Evolutionary conservation across 345 rosid genomes (phyloP).

Genomic region (Hevea brasiliensis): DNA sequence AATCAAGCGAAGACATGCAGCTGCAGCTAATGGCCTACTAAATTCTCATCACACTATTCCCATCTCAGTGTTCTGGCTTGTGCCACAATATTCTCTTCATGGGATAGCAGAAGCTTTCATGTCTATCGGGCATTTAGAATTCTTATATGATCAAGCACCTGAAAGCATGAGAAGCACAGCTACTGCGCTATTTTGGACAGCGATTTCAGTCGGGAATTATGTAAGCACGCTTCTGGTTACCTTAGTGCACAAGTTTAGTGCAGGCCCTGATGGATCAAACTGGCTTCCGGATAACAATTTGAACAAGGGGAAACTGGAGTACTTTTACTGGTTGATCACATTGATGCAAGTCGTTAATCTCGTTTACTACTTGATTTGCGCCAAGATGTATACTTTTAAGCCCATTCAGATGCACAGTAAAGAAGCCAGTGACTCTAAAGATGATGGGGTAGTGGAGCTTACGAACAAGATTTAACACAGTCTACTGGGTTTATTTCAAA

Average conservation of each 20-base stretch:
- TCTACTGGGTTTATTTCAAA: no score
- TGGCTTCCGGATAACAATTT: conserved; percentile 80
- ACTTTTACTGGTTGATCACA: conserved; percentile 81
- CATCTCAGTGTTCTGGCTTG: conserved; percentile 73
- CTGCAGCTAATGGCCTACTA: conserved; percentile 38
- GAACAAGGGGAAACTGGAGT: conserved; percentile 77
- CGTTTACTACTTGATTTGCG: conserved; percentile 58
- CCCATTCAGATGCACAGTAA: conserved; percentile 54
- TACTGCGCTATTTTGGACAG: conserved; percentile 67
- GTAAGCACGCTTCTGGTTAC: conserved; percentile 69
- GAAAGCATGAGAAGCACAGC: conserved; percentile 91
- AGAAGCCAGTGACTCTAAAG: conserved; percentile 25
- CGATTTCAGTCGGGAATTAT: conserved; percentile 70
- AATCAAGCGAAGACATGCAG: conserved; percentile 55
- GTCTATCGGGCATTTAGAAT: conserved; percentile 82
- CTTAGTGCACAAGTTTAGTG: conserved; percentile 59
- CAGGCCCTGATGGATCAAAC: conserved; percentile 60
- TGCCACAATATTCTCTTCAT: conserved; percentile 74
- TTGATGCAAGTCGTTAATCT: conserved; percentile 56
- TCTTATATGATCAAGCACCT: conserved; percentile 84
- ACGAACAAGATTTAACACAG: conserved; percentile 31
- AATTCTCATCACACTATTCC: conserved; percentile 46
- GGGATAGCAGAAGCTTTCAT: conserved; percentile 89
- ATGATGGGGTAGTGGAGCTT: conserved; percentile 38
- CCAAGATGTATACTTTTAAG: conserved; percentile 68